phyloP scores from a whole-genome alignment of 768 basidiomycete genomes.

The Leccinum sublutescens region DNA sequence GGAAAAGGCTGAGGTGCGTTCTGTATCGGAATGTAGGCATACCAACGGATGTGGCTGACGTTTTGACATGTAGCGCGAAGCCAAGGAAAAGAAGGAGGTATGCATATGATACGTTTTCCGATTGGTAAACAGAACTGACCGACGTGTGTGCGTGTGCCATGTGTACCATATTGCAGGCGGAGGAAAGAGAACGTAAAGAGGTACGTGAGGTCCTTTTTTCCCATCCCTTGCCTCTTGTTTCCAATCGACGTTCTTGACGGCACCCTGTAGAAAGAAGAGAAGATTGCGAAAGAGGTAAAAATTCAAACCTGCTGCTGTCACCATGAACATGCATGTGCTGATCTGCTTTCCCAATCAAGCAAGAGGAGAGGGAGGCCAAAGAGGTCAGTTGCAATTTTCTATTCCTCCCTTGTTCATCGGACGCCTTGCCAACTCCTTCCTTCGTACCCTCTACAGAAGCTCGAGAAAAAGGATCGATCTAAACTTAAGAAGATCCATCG shows the following conservation, averaged over 20 bases:
- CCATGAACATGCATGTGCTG: conserved; percentile 15
- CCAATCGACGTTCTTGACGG: conserved; percentile 8
- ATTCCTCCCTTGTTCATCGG: background rate
- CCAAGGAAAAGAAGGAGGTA: conserved; percentile 75
- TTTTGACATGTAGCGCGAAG: conserved; percentile 56
- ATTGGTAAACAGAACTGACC: conserved; percentile 2
- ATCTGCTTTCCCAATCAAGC: conserved; percentile 29
- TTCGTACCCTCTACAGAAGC: conserved; percentile 37
- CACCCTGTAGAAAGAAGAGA: conserved; percentile 45
- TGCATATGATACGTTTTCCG: conserved; percentile 2
- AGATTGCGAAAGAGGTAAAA: conserved; percentile 55
- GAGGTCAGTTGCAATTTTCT: conserved; percentile 35
- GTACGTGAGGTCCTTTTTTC: conserved; percentile 30
- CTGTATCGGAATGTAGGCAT: background rate
- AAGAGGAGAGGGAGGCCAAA: conserved; percentile 45
- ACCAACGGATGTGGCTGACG: conserved; percentile 7
- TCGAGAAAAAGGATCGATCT: conserved; percentile 54
- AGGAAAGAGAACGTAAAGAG: conserved; percentile 65
- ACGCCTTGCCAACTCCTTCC: background rate
- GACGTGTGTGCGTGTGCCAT: background rate
- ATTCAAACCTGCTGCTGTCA: background rate
- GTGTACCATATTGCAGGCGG: conserved; percentile 37
- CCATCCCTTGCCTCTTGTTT: conserved; percentile 2
- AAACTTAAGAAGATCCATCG: conserved; percentile 52
- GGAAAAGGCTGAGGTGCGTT: conserved; percentile 60